phyloP scores from a whole-genome alignment of 202 grass and related monocot species.

The Carex arenaria region DNA sequence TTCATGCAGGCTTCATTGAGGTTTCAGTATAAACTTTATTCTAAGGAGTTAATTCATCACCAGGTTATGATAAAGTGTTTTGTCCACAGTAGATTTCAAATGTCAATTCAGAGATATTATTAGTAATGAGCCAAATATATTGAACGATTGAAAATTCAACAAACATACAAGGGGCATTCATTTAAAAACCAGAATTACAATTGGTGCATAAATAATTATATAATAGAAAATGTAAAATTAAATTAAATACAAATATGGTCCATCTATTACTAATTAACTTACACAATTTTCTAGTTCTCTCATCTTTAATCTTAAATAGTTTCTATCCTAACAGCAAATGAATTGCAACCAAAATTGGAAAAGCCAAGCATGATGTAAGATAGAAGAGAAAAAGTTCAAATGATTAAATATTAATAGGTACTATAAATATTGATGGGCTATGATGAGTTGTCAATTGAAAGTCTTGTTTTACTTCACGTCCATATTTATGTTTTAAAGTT shows the following conservation, averaged over 20 bases:
- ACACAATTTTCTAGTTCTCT: neutral
- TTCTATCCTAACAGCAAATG: neutral
- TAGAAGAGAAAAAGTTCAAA: neutral
- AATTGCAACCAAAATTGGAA: neutral
- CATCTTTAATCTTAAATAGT: neutral
- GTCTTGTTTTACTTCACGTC: too few relatives aligned
- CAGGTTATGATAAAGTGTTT: neutral
- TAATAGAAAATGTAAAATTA: neutral
- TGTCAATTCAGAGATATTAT: neutral
- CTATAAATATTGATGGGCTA: neutral
- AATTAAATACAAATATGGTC: neutral
- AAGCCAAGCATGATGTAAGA: neutral
- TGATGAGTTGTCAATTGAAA: too few relatives aligned
- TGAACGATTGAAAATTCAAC: neutral
- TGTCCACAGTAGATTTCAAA: neutral
- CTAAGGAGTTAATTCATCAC: neutral
- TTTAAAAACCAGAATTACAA: neutral
- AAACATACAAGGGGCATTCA: neutral
- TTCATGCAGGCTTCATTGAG: neutral
- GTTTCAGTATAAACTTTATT: neutral
- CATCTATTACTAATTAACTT: neutral
- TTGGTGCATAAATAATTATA: neutral
- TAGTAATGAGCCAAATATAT: neutral
- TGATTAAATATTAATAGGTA: neutral
- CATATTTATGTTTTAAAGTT: too few relatives aligned